A percentile compares a stretch with the other conserved stretches of the same genome.
These are phyloP conservation scores for Paramecium sexaurelia DNA, from an alignment of 73 alveolate species.

Conservation along the genomic window DNA sequence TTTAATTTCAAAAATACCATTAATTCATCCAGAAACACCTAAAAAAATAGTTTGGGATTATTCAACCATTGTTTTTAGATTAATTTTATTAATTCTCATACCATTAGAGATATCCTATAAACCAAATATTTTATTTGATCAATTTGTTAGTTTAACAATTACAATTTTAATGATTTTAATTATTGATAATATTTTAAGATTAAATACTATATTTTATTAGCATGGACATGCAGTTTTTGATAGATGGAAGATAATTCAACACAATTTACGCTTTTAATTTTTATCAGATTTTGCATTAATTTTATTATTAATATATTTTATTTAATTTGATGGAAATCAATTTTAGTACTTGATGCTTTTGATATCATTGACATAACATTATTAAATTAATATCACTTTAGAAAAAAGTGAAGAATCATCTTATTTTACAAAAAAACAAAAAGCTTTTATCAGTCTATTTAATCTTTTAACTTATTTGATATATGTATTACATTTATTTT, in stretches of 20 bases:
- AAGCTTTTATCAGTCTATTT: not conserved
- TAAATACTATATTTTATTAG: conserved; percentile 13
- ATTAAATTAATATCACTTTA: not conserved
- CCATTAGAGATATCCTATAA: conserved; percentile 17
- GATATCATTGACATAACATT: not conserved
- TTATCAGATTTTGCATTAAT: not conserved
- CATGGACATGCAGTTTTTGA: conserved; percentile 38
- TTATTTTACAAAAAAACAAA: not conserved
- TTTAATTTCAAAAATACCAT: not conserved
- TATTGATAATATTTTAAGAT: conserved; percentile 1
- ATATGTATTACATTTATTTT: conserved; percentile 6
- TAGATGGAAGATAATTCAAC: not conserved
- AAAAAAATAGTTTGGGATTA: conserved; percentile 37
- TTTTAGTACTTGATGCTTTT: not conserved
- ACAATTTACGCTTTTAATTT: not conserved
- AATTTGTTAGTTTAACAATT: not conserved
- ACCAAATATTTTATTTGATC: not conserved
- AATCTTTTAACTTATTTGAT: not conserved
- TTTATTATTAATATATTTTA: not conserved
- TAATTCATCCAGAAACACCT: conserved; percentile 26
- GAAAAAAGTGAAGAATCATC: conserved; percentile 12
- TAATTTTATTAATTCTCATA: conserved; percentile 13
- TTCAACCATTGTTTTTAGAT: not conserved
- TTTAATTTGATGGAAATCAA: not conserved
- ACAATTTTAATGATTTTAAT: not conserved